These are phyloP conservation scores for Trametes elegans DNA, from an alignment of 768 basidiomycete species.

Conservation along the genomic window DNA sequence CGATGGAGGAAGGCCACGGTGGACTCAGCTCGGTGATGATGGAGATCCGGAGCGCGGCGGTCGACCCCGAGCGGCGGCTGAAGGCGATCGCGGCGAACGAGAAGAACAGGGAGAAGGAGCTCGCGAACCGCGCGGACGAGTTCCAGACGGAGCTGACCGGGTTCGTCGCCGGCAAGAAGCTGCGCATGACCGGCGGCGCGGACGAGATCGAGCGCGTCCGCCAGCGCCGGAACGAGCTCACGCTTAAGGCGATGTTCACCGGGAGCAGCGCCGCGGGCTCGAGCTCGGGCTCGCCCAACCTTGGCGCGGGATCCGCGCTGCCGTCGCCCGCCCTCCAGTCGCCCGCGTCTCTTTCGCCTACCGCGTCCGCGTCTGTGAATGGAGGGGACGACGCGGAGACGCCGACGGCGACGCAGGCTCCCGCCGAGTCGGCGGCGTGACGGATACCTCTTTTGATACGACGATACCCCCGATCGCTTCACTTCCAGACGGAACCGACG, in stretches of 20 bases:
- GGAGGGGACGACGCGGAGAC: background rate
- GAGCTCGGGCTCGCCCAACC: too few relatives aligned
- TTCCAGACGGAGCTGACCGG: constrained; percentile 81
- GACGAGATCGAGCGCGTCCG: constrained; percentile 88
- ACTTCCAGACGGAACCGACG: too few relatives aligned
- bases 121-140: constrained; percentile 72
- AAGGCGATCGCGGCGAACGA: constrained; percentile 92
- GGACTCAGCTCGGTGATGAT: constrained; percentile 81
- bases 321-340: background rate
- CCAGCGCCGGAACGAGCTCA: constrained; percentile 79
- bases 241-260: constrained; percentile 87
- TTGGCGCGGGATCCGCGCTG: too few relatives aligned
- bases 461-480: too few relatives aligned
- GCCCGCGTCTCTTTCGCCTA: background rate
- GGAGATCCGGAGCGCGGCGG: constrained; percentile 80
- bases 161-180: constrained; percentile 84
- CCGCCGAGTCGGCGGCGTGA: too few relatives aligned
- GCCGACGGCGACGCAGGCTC: background rate
- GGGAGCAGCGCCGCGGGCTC: constrained; percentile 20
- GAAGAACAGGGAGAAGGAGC: constrained; percentile 74
- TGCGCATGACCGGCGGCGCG: constrained; percentile 94
- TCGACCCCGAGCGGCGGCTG: constrained; percentile 81
- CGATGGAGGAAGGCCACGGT: constrained; percentile 62
- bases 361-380: too few relatives aligned
- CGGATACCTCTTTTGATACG: too few relatives aligned